Base-by-base conservation (phyloP, 202 grass and related monocot species). In the Musa balbisiana region DNA sequence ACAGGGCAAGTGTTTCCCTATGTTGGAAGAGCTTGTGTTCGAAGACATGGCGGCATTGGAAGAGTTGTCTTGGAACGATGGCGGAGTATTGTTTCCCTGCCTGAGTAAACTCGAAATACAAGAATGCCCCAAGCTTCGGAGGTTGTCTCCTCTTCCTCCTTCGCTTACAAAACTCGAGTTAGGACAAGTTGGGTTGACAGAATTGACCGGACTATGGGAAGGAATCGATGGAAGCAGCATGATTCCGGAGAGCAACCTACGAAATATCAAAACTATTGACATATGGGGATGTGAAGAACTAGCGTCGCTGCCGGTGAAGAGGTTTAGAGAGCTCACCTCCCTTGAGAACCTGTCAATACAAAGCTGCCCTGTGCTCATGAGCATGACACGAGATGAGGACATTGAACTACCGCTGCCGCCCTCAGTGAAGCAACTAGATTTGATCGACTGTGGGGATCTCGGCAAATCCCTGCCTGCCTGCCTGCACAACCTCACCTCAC, bases 121-220 rank as follows among this genome's bases (percentile, higher is more conserved):
- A 71, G 50, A 27, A 24, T 85, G 83, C 54, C 62, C 71, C 55
- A 76, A 81, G 55, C 58, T 85, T n/a, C 56, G 53, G 8, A 72
- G 67, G 4, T 81, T 81, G 9, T 78, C 64, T 77, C 65, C 77
- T 2, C 53, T 80, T 17, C 78, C 83, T 71, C 71, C 26, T 80
- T 62, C 77, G 70, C 78, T 51, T 15, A 54, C 24, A 21, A 24
- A 65, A 71, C 73, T 0, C 65, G 58, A 81, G 60, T 53, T 74
- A 74, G 20, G 51, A 52, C 62, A 55, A 68, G 67, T 80, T 58
- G 59, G 58, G 65, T 43, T 60, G 73, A 53, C 71, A 75, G 43
- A 84, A 14, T 10, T 73, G 74, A 12, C 17, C 17, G 19, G 64
- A 69, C 60, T 69, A 67, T 59, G 43, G 74, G 27, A 84, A 25